Percentiles rank a stretch among this genome's conserved stretches.
These are phyloP conservation scores for Lasiodiplodia sp. DNA, from an alignment of 2,329 filamentous ascomycete genomes.

Conservation along the genomic window DNA sequence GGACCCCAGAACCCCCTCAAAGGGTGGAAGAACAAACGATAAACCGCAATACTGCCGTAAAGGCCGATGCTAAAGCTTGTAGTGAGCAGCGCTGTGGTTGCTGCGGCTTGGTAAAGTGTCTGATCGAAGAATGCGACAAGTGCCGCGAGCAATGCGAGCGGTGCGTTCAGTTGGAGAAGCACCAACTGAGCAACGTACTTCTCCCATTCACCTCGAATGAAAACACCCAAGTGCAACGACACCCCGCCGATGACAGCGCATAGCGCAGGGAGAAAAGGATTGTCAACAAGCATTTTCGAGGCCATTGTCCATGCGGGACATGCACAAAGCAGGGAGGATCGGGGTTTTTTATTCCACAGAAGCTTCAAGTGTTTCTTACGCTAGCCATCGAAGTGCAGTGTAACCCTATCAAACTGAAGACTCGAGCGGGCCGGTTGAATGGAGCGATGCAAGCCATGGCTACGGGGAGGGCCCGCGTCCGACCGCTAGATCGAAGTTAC, in stretches of 20 bases:
- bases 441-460: not conserved
- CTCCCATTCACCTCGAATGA: conserved; percentile 16
- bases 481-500: no score
- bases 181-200: not conserved
- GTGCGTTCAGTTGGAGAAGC: not conserved
- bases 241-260: not conserved
- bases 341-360: not conserved
- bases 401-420: no score
- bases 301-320: not conserved
- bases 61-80: conserved; percentile 32
- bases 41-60: conserved; percentile 45
- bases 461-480: no score
- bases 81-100: not conserved
- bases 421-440: not conserved
- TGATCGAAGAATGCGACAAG: not conserved
- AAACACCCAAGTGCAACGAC: not conserved
- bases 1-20: conserved; percentile 51
- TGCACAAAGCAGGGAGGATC: not conserved
- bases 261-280: not conserved
- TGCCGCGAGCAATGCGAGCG: not conserved
- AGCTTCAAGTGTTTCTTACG: no score
- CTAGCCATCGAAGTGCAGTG: no score
- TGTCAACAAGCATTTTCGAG: not conserved
- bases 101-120: not conserved
- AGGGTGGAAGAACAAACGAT: conserved; percentile 52